These are phyloP conservation scores for Camellia lanceoleosa DNA, from an alignment of 148 eudicot genomes.

Conservation along the genomic window DNA sequence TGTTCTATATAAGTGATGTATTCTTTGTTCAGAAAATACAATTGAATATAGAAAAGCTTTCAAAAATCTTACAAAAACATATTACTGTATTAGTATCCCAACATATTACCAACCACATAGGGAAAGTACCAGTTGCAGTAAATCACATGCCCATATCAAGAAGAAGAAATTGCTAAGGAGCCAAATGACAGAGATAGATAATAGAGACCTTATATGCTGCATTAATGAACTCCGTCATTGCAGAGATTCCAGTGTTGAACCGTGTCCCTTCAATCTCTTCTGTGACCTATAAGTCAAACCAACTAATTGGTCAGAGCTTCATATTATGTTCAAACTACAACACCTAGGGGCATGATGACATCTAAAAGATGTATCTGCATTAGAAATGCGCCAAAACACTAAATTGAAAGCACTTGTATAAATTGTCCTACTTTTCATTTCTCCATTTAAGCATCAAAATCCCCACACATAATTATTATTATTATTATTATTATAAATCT, in stretches of 20 bases:
- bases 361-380: background rate
- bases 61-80: too few relatives aligned
- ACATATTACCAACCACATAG: background rate
- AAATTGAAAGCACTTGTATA: background rate
- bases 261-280: conserved; percentile 93
- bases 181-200: conserved; percentile 6
- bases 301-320: background rate
- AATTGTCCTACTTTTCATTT: background rate
- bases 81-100: background rate
- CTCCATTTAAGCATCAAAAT: background rate
- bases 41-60: too few relatives aligned
- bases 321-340: background rate
- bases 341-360: background rate
- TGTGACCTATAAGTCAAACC: conserved; percentile 52
- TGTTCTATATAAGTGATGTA: too few relatives aligned
- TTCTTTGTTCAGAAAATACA: too few relatives aligned
- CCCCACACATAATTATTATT: too few relatives aligned
- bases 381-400: background rate
- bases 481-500: background rate
- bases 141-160: background rate
- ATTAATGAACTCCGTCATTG: conserved; percentile 98
- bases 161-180: background rate
- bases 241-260: conserved; percentile 96
- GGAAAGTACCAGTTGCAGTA: background rate
- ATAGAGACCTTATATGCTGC: conserved; percentile 80